These are phyloP conservation scores for Sicyos baderoa DNA, from an alignment of 306 rosid genomes.

Conservation along the genomic window DNA sequence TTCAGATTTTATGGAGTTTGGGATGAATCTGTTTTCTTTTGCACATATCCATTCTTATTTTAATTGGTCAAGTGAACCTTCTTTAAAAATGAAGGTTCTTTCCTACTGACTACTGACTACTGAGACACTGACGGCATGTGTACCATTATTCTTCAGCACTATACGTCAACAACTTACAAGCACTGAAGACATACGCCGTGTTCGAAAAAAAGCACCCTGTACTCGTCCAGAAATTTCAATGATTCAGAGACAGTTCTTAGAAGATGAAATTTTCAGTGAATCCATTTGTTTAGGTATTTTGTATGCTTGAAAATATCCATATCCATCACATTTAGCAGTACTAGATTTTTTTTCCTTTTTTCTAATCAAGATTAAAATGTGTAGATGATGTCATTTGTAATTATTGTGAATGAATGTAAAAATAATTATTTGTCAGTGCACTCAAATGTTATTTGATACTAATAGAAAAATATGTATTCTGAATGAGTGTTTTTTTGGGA, in stretches of 20 bases:
- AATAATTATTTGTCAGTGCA: too few relatives aligned
- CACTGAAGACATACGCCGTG: slow-evolving; percentile 90
- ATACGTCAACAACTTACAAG: slow-evolving; percentile 82
- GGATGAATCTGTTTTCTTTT: too few relatives aligned
- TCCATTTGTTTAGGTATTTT: slow-evolving; percentile 58
- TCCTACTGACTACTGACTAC: slow-evolving; percentile 23
- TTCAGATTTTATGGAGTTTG: too few relatives aligned
- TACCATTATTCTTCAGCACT: slow-evolving; percentile 44
- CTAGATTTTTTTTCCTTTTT: not conserved
- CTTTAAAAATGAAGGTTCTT: not conserved
- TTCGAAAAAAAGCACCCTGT: slow-evolving; percentile 91
- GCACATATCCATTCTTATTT: too few relatives aligned
- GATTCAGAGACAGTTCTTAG: slow-evolving; percentile 78
- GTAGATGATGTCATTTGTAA: not conserved
- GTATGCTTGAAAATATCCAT: not conserved
- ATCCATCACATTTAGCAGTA: not conserved
- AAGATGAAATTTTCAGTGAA: slow-evolving; percentile 63
- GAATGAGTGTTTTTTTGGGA: too few relatives aligned
- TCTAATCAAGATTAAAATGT: not conserved
- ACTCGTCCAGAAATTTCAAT: slow-evolving; percentile 64
- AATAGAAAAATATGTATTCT: too few relatives aligned
- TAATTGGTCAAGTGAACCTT: not conserved
- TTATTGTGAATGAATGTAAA: too few relatives aligned
- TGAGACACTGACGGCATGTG: slow-evolving; percentile 24
- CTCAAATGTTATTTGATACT: too few relatives aligned